Evolutionary conservation across 2,329 filamentous ascomycete genomes (phyloP).

Genomic region (Lachnellula arida): DNA sequence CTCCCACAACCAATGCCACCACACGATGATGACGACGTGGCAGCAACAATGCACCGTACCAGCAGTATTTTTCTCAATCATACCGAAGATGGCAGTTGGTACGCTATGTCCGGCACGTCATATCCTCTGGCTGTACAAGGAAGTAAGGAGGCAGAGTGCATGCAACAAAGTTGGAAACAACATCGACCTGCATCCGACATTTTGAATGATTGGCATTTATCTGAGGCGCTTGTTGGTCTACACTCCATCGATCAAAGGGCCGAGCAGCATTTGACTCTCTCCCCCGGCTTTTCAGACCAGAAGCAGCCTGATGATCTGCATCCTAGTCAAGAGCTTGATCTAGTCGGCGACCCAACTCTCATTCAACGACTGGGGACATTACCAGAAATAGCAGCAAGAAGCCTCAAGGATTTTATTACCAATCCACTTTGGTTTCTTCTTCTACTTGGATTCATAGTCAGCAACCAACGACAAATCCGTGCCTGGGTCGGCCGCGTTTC

Average conservation of each 20-base stretch:
- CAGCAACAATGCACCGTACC: conserved; percentile 48
- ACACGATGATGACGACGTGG: conserved; percentile 42
- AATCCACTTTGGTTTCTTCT: conserved; percentile 42
- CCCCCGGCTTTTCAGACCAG: conserved; percentile 30
- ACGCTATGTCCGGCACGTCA: conserved; percentile 78
- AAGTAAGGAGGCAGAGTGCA: conserved; percentile 46
- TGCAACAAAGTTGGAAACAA: conserved; percentile 50
- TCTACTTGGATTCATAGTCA: conserved; percentile 28
- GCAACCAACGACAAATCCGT: conserved; percentile 23
- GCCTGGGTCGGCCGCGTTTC: conserved; percentile 31
- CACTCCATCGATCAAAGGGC: conserved; percentile 54
- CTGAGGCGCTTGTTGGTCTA: conserved; percentile 64
- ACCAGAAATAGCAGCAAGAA: conserved; percentile 46
- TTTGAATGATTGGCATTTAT: conserved; percentile 43
- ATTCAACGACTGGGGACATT: conserved; percentile 48
- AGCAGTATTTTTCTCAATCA: conserved; percentile 79
- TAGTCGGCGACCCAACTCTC: conserved; percentile 38
- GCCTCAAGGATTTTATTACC: conserved; percentile 49
- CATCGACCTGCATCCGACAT: conserved; percentile 30
- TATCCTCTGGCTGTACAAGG: conserved; percentile 82
- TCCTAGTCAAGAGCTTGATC: conserved; percentile 16
- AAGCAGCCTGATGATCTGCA: conserved; percentile 27
- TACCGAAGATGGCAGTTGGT: conserved; percentile 85
- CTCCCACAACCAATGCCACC: conserved; percentile 79
- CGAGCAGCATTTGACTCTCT: conserved; percentile 43